Evolutionary conservation across 768 basidiomycete species (phyloP), one percentile per base, ranked within the genome.

Genomic region (Lepiota brunneoincarnata): DNA sequence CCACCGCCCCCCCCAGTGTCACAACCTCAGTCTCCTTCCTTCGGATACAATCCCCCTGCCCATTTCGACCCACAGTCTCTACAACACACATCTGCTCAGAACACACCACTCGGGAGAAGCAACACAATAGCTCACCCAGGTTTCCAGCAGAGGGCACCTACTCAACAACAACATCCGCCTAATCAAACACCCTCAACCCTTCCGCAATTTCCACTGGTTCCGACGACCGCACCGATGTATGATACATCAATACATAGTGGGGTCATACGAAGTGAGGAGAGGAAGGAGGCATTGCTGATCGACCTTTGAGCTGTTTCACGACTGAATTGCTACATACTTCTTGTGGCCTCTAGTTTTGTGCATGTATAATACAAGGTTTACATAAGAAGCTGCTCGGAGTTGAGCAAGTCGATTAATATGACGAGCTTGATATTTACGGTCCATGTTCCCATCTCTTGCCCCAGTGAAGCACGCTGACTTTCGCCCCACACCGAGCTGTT

Each of bases 151-250:
- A 63, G 60, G 37, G 62, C 61, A 47, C 61, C 68, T 49, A 64
- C 61, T n/a, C 69, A 70, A 35, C 62, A 65, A 60, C 64, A 51
- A 6, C 63, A 61, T 7, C 65, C 63, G 14, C 40, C 51, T 35
- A 41, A 54, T 28, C 47, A 54, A 24, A 51, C 49, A 21, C 42
- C 43, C 11, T 45, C 35, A 49, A 28, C 35, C 14, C 61, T 89
- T 5, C 81, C 87, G 0, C 76, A 78, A 48, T 89, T 90, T 68
- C 89, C 89, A 1, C 72, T 72, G 24, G 87, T 72, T 5, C 89
- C 88, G 4, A 86, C 84, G 3, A 70, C 72, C 11, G 66, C 73
- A 6, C 86, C 88, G 1, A 81, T 84, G 64, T 83, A 84, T 60
- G 71, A 67, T n/a, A 66, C 79, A 4, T 72, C 83, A 15, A 72